Conservation (phyloP, 129 eudicot species). For the Chrysanthemum makinoi region DNA sequence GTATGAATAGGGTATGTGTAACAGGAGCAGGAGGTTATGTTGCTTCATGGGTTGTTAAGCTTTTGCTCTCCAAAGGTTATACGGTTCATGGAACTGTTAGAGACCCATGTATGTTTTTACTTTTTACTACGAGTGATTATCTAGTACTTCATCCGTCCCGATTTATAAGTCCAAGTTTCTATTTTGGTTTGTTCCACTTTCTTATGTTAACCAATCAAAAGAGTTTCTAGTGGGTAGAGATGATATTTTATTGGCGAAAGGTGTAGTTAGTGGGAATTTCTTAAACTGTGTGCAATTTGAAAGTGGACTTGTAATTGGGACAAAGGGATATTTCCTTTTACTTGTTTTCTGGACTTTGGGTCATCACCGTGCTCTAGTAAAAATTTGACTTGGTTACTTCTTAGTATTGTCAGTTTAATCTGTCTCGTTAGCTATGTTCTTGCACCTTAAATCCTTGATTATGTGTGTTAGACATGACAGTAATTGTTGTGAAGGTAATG, state of each 20-base stretch:
- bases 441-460: neutral
- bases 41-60: conserved; percentile 46
- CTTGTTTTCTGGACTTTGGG: neutral
- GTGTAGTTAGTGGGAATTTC: no score
- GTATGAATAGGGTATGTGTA: conserved; percentile 39
- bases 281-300: no score
- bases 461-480: neutral
- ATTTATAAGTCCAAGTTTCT: no score
- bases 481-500: conserved; percentile 37
- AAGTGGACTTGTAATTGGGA: no score
- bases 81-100: conserved; percentile 44
- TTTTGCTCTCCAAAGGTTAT: conserved; percentile 43
- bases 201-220: no score
- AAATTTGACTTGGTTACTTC: neutral
- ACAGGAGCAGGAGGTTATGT: conserved; percentile 51
- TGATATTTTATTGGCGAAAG: no score
- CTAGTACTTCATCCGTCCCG: no score
- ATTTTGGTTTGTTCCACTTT: no score
- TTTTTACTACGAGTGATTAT: neutral
- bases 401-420: no score
- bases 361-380: neutral
- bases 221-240: no score
- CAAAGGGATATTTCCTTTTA: neutral
- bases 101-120: conserved; percentile 35
- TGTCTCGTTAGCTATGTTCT: no score